A percentile compares a stretch with the other conserved stretches of the same genome.
phyloP scores from a whole-genome alignment of 2,329 filamentous ascomycete species.

The Podosphaera fusca region DNA sequence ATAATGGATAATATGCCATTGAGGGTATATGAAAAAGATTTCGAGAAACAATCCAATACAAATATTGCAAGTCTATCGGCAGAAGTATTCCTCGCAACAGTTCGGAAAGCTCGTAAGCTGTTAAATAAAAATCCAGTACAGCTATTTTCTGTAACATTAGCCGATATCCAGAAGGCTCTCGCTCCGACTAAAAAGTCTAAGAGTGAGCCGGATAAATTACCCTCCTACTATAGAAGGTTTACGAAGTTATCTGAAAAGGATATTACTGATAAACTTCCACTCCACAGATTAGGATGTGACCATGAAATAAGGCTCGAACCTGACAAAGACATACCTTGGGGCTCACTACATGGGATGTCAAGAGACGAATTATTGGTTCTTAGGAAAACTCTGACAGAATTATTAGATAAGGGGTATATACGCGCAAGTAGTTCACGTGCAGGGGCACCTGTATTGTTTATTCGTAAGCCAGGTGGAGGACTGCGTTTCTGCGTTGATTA shows the following conservation, averaged over 20 bases:
- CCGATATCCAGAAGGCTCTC: neutral
- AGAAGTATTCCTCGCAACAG: neutral
- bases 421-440: neutral
- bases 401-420: neutral
- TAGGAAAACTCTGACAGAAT: too few relatives aligned
- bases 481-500: too few relatives aligned
- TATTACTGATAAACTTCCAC: neutral
- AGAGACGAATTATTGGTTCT: too few relatives aligned
- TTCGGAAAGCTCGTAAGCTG: neutral
- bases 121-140: neutral
- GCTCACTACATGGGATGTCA: neutral
- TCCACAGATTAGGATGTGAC: neutral
- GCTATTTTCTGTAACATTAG: neutral
- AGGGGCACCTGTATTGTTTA: neutral
- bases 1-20: neutral
- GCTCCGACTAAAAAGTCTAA: neutral
- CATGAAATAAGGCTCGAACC: neutral
- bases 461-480: neutral
- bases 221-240: neutral
- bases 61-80: too few relatives aligned
- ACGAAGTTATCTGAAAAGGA: neutral
- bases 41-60: too few relatives aligned
- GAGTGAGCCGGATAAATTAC: neutral
- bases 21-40: neutral
- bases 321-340: slow-evolving; percentile 1